phyloP scores from a whole-genome alignment of 257 asterid species.

The Scutellaria baicalensis region DNA sequence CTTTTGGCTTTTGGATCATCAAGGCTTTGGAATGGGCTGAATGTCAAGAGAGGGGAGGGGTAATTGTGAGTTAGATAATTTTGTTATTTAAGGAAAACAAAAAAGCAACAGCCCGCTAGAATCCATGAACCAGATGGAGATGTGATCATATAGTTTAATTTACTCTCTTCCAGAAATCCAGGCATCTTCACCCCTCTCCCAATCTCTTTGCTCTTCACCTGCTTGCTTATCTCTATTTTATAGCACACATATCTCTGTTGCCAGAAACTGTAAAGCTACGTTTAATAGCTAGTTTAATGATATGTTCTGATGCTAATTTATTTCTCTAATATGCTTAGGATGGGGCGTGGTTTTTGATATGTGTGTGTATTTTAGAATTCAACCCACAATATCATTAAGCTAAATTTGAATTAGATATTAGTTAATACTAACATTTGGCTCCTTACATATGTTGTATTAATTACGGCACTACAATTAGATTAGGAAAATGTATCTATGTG shows the following conservation, averaged over 20 bases:
- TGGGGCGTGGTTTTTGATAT: too few species aligned
- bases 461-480: too few species aligned
- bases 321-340: not conserved
- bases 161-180: not conserved
- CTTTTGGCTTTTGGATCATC: not conserved
- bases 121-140: not conserved
- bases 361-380: too few species aligned
- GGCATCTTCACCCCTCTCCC: not conserved
- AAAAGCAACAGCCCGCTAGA: too few species aligned
- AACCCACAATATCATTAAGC: too few species aligned
- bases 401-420: too few species aligned
- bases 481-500: too few species aligned
- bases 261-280: not conserved
- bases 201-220: not conserved
- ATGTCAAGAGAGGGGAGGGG: not conserved
- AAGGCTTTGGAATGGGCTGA: not conserved
- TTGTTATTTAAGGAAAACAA: not conserved
- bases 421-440: too few species aligned
- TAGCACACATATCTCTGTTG: not conserved
- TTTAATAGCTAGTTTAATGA: not conserved
- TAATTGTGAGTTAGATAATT: not conserved
- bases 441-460: too few species aligned
- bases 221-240: not conserved
- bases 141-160: not conserved
- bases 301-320: not conserved